Evolutionary conservation across 225 moss, liverwort and hornwort species (phyloP).

Genomic region (Marchantia paleacea): DNA sequence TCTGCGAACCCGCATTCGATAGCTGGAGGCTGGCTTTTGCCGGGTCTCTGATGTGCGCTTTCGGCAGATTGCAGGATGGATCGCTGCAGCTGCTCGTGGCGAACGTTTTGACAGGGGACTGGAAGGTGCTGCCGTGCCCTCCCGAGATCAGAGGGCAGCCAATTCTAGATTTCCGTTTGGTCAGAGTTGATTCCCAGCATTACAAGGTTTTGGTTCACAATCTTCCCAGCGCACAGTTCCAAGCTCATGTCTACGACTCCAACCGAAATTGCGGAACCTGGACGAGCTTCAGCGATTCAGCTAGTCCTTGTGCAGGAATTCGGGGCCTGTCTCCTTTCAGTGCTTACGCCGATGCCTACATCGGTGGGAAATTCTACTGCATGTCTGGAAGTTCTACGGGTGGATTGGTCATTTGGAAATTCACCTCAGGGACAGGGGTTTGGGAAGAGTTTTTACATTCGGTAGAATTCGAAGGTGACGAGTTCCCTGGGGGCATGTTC

Average conservation of each 20-base stretch:
- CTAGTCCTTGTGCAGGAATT: neutral
- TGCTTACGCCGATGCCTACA: slow-evolving; percentile 14
- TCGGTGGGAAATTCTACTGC: slow-evolving; percentile 8
- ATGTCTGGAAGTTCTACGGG: neutral
- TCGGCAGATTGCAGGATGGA: neutral
- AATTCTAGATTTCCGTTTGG: slow-evolving; percentile 13
- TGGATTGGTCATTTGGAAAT: neutral
- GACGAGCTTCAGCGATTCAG: slow-evolving; percentile 2
- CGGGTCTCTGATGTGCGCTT: slow-evolving; percentile 11
- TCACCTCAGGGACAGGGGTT: neutral
- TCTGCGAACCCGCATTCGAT: neutral
- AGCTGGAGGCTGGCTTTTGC: slow-evolving; percentile 8
- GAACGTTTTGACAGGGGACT: slow-evolving; percentile 12
- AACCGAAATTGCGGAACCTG: slow-evolving; percentile 1
- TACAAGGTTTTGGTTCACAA: slow-evolving; percentile 16
- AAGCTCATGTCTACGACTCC: slow-evolving; percentile 15
- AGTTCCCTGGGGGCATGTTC: slow-evolving; percentile 6
- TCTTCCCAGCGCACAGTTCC: slow-evolving; percentile 13
- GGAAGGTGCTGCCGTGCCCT: slow-evolving; percentile 8
- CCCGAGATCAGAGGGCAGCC: neutral
- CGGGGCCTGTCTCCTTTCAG: slow-evolving; percentile 18
- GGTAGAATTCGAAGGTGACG: neutral
- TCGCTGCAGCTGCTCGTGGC: slow-evolving; percentile 6
- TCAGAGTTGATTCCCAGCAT: neutral
- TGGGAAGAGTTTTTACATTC: neutral